Evolutionary conservation across 1,284 basidiomycete genomes (phyloP).

Genomic region (Sparassis latifolia): DNA sequence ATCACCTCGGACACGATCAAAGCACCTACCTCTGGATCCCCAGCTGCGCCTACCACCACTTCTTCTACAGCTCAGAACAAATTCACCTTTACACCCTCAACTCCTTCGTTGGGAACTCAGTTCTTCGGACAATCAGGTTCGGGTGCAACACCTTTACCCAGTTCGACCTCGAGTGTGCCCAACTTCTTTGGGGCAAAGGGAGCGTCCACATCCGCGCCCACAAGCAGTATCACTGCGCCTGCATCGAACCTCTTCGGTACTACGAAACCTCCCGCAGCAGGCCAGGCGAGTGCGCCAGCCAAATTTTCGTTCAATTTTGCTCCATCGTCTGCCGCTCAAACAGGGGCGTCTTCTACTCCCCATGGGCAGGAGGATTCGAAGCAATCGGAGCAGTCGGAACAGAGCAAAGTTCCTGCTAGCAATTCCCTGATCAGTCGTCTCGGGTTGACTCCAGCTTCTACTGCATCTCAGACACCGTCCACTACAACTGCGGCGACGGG

Average conservation of each 20-base stretch:
- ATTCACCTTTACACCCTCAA: neutral
- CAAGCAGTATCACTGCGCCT: no score
- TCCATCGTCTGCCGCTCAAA: slow-evolving; percentile 1
- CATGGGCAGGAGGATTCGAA: slow-evolving; percentile 4
- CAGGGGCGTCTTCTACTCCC: slow-evolving; percentile 1
- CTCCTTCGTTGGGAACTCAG: neutral
- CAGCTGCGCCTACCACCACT: slow-evolving; percentile 10
- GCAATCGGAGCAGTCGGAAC: slow-evolving; percentile 8
- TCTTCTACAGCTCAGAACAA: neutral
- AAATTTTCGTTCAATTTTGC: slow-evolving; percentile 13
- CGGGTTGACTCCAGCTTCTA: slow-evolving; percentile 9
- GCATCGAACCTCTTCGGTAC: no score
- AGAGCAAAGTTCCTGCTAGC: slow-evolving; percentile 5
- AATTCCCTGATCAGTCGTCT: slow-evolving; percentile 16
- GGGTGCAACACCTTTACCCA: slow-evolving; percentile 12
- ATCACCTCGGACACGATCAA: neutral
- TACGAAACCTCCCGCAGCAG: neutral
- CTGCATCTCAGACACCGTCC: neutral
- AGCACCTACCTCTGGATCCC: slow-evolving; percentile 6
- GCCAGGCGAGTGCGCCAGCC: slow-evolving; percentile 1
- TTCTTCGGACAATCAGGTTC: slow-evolving; percentile 7
- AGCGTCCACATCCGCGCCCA: no score
- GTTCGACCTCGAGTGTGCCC: slow-evolving; percentile 15
- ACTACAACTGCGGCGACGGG: neutral
- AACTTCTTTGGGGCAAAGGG: neutral